Percentiles rank a stretch among this genome's conserved stretches.
Evolutionary conservation across 805 yeast species (phyloP).

Genomic region (Candida stauntonica): DNA sequence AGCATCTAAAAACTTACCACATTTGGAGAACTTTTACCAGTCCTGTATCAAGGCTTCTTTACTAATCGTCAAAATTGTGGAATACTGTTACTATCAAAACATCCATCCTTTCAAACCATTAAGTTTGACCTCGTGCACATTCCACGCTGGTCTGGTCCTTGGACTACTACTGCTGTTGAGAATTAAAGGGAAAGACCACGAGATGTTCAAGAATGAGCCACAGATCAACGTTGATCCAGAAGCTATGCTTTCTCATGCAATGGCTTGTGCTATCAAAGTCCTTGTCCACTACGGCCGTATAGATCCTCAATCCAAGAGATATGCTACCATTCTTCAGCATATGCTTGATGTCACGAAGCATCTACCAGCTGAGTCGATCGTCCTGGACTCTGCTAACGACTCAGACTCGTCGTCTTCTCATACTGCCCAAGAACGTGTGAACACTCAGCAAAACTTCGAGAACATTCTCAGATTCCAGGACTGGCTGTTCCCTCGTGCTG

Average conservation of each 20-base stretch:
- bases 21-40: conserved; percentile 28
- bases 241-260: conserved; percentile 17
- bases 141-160: conserved; percentile 35
- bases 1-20: conserved; percentile 14
- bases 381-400: background rate
- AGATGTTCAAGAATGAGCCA: conserved; percentile 16
- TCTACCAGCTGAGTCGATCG: background rate
- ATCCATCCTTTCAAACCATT: conserved; percentile 36
- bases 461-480: conserved; percentile 24
- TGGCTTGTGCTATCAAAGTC: conserved; percentile 21
- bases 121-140: conserved; percentile 30
- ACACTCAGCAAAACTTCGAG: conserved; percentile 20
- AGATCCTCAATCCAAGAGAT: conserved; percentile 20
- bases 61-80: conserved; percentile 32
- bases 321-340: conserved; percentile 13
- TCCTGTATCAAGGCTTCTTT: conserved; percentile 36
- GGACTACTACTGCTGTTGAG: conserved; percentile 30
- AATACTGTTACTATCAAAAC: conserved; percentile 24
- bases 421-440: conserved; percentile 5
- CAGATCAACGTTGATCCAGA: conserved; percentile 14
- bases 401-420: conserved; percentile 4
- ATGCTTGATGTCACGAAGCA: conserved; percentile 19
- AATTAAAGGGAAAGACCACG: conserved; percentile 17
- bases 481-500: conserved; percentile 23
- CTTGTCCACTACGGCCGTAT: conserved; percentile 18